Evolutionary conservation across 495 filamentous ascomycete species (phyloP), one percentile per base, ranked within the genome.

Genomic region (Penicillium coprophilum): DNA sequence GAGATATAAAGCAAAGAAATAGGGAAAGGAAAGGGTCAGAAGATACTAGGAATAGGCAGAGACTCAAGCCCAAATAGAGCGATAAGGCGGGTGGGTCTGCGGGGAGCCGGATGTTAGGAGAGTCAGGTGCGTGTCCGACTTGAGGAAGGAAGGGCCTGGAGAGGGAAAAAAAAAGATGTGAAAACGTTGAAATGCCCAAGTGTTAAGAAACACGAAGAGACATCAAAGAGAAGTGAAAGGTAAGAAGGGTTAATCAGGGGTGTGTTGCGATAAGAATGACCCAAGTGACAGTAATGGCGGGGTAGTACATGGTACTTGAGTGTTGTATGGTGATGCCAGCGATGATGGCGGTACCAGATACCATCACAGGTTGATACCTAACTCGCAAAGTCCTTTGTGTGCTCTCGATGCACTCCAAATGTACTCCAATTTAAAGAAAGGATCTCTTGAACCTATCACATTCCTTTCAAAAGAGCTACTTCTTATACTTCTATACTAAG

Each of bases 1-100:
- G 19, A 41, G 45, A n/a, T 6, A 53, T 46, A 15, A 2, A 40
- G 45, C 34, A 48, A 28, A 30, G 28, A n/a, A 47, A 39, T 15
- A 52, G 23, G 23, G 9, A 41, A 39, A 40, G 48, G 27, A 23
- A 46, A 34, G 19, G 54, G 44, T 30, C 32, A 34, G 52, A 38
- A 54, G 52, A 54, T 54, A 54, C 52, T 54, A 15, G 9, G 45
- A 47, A 27, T 52, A 41, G 39, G 36, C 24, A 52, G 36, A 54
- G 52, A 46, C 32, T 24, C 30, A 27, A 54, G 52, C 52, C 52
- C 30, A 46, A 47, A 54, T 53, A 23, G 51, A 54, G 52, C 38
- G 52, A 54, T 54, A 46, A 54, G 52, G 24, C 50, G 44, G 39
- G 52, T 54, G 52, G 52, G 52, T 54, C 52, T 54, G 52, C 52